Evolutionary conservation across 2,329 filamentous ascomycete species (phyloP), one percentile per base, ranked within the genome.

Genomic region (Sphaerulina musiva): DNA sequence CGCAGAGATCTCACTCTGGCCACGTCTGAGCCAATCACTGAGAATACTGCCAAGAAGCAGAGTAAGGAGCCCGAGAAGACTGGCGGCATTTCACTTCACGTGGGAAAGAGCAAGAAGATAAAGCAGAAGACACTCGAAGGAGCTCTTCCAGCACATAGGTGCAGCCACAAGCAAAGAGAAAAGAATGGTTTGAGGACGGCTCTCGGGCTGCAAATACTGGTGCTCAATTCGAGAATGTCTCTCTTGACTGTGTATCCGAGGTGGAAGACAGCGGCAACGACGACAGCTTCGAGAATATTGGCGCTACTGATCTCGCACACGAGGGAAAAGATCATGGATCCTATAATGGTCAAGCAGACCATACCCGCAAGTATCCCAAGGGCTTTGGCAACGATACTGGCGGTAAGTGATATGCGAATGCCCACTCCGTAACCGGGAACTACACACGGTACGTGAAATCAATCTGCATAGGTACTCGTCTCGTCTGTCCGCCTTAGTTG

Each of bases 361-460:
- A 60, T 11, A 42, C 36, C 42, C 53, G 51, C 20, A 63, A 63
- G 46, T 63, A 63, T 40, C 50, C 51, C 9, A 45, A 59, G 31
- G 46, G 29, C 45, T 55, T 57, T 40, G 57, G 53, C 3, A 48
- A 56, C 47, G 46, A 48, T 5, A 6, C 23, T 7, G 36, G 40
- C 17, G 34, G 47, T 41, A 51, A 51, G 48, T 51, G 34, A 46
- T 12, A 26, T 23, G 20, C 7, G 17, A 12, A 9, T 36, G 34
- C 12, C 26, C 26, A 26, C 26, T 26, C 26, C 26, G 26, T 26
- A 3, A 26, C 26, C 26, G 26, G 26, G 26, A 26, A 3, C 6
- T 6, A 26, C 6, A 6, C 26, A 26, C 26, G 26, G 26, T 6
- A 6, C 6, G 26, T 26, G 26, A 26, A 26, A 26, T 26, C 26